Evolutionary conservation across 106 monocot genomes (phyloP), one percentile per base, ranked within the genome.

Genomic region (Acorus gramineus): DNA sequence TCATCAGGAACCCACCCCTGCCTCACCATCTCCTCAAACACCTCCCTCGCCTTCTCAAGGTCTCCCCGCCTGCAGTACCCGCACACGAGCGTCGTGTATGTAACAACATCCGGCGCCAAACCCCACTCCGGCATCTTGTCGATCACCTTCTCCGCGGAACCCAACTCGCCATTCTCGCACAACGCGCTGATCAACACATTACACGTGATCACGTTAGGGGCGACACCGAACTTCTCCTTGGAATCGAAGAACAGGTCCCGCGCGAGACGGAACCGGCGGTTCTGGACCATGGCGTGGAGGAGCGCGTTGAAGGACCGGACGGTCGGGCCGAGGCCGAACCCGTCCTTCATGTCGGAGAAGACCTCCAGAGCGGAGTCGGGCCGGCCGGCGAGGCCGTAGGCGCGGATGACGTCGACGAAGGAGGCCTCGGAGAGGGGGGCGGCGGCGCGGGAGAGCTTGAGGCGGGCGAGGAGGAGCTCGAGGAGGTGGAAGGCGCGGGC

Each of bases 51-150:
- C 46, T 14, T 60, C 3, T 56, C 52, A 45, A 86, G 43, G 50
- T 95, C 90, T 3, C 80, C 79, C 0, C 50, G n/a, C 5, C 66
- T 50, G 56, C 79, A 80, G 65, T 84, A 74, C 14, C 59, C 75
- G 2, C 66, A 47, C 3, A 95, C 57, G 8, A 90, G 44, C 7
- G 94, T 95, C 4, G 86, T 86, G 57, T 86, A 87, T 3, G 81
- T 73, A 5, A 95, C 77, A 3, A 76, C 68, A 55, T 90, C 80
- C 2, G 90, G 95, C 14, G 67, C 62, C 53, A 85, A 71, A 1
- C 90, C 87, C 78, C 72, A 70, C 2, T 60, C 64, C 2, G 95
- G 82, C 90, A 95, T 95, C 80, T 90, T 84, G 5, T 90, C 84
- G 55, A 95, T 70, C 73, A 95, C 65, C 59, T 78, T 56, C 52